Evolutionary conservation across 495 filamentous ascomycete genomes (phyloP).

Genomic region (Penicillium alfredii): DNA sequence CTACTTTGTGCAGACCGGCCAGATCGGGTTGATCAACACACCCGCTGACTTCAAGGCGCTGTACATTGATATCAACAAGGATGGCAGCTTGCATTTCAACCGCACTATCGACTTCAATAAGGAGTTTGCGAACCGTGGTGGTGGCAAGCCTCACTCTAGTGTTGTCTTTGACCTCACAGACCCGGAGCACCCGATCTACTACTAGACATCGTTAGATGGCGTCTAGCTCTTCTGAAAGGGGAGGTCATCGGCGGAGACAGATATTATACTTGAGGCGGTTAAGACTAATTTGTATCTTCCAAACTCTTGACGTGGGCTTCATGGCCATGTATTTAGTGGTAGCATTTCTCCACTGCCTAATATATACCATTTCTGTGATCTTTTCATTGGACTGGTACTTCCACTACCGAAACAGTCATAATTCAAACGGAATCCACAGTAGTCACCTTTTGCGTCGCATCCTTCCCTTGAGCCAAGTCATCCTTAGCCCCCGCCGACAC

Average conservation of each 20-base stretch:
- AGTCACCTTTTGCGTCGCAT: conserved; percentile 1
- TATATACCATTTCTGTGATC: too few species aligned
- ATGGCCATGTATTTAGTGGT: neutral
- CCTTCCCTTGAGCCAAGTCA: neutral
- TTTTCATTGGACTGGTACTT: too few species aligned
- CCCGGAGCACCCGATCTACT: conserved; percentile 38
- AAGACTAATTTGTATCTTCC: too few species aligned
- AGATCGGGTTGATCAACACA: conserved; percentile 57
- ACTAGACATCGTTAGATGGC: too few species aligned
- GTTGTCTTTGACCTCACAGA: conserved; percentile 57
- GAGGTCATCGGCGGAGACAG: too few species aligned
- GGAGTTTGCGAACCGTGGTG: conserved; percentile 48
- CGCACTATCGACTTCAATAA: conserved; percentile 51
- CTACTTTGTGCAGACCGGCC: conserved; percentile 61
- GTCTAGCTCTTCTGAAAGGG: too few species aligned
- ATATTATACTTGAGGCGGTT: too few species aligned
- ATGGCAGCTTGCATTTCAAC: conserved; percentile 53
- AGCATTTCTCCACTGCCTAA: neutral
- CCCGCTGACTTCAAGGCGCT: conserved; percentile 57
- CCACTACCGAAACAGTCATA: too few species aligned
- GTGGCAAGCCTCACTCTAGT: conserved; percentile 53
- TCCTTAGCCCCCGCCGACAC: conserved; percentile 1
- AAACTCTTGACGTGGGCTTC: too few species aligned
- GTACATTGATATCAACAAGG: conserved; percentile 52
- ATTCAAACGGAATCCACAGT: conserved; percentile 5